These are phyloP conservation scores for Beauveria sp. DNA, from an alignment of 2,329 filamentous ascomycete genomes.

Conservation along the genomic window DNA sequence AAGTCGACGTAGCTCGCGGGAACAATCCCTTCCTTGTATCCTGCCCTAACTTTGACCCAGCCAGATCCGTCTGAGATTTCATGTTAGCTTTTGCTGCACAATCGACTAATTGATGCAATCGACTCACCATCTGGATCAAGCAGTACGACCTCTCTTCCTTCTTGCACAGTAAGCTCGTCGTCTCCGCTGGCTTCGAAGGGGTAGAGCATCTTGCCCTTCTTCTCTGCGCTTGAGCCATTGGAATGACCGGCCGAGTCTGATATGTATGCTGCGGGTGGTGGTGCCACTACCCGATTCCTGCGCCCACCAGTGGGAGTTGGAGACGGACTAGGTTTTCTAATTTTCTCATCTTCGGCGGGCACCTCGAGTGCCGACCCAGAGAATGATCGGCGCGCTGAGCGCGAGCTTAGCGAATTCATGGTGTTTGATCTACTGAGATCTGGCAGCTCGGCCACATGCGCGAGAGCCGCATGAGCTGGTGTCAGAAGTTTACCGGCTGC, in stretches of 20 bases:
- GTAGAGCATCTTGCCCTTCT: slow-evolving; percentile 83
- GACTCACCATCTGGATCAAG: slow-evolving; percentile 80
- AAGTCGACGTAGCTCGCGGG: slow-evolving; percentile 80
- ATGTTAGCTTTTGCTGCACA: slow-evolving; percentile 13
- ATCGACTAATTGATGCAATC: neutral
- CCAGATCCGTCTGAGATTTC: slow-evolving; percentile 71
- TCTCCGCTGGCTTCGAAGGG: slow-evolving; percentile 71
- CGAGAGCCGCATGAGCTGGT: slow-evolving; percentile 31
- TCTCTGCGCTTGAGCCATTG: slow-evolving; percentile 33
- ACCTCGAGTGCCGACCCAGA: slow-evolving; percentile 48
- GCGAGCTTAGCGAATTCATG: slow-evolving; percentile 83
- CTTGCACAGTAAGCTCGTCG: slow-evolving; percentile 73
- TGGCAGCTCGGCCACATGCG: slow-evolving; percentile 54
- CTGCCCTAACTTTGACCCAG: slow-evolving; percentile 78
- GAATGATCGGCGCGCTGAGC: slow-evolving; percentile 68
- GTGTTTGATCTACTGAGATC: slow-evolving; percentile 73
- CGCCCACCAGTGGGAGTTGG: slow-evolving; percentile 21
- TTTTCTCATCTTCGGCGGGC: neutral
- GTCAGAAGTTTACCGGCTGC: slow-evolving; percentile 56
- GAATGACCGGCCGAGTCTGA: slow-evolving; percentile 51
- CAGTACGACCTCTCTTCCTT: slow-evolving; percentile 70
- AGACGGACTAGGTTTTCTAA: slow-evolving; percentile 7
- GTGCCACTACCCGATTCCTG: slow-evolving; percentile 74
- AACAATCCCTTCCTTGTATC: slow-evolving; percentile 74
- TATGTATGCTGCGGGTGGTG: slow-evolving; percentile 76